Base-by-base conservation (phyloP, 164 flowering plant species). In the Magnolia sinica region DNA sequence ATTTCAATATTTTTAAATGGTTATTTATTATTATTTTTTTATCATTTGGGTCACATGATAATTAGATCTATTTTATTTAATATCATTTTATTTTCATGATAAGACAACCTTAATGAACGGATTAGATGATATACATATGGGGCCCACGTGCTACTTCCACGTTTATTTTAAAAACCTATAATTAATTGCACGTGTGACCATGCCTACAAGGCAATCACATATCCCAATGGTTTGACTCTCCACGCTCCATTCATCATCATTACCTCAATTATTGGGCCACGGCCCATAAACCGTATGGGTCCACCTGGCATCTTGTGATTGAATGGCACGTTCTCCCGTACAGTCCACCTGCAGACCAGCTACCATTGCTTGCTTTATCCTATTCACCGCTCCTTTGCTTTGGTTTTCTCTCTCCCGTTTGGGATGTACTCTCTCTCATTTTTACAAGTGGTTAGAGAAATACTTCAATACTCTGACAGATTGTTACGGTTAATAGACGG, bases 231-330 rank as follows among this genome's bases (percentile, higher is more conserved):
- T 79, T 77, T 74, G 80, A 79, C 82, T 72, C 73, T 63, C 71
- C 45, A 37, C 45, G 45, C 45, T 64, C 24, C 29, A 51, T 68
- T 50, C 16, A 67, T 50, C 73, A 82, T 79, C 79, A 79, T 79
- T 79, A 31, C 80, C 45, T 68, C 84, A 79, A 82, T 79, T 66
- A 82, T 79, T 82, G 74, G 65, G 10, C 66, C 52, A 76, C 64
- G 66, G 73, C 71, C 78, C 70, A 76, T 20, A 37, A 0, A 61
- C 74, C 74, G 27, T 13, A 20, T 22, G 13, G 65, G 29, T 31
- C 52, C 31, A 67, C 29, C 55, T 65, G 72, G 52, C 73, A 31
- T 20, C 65, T 18, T 69, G 68, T 74, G 20, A 73, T 73, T 68
- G 50, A 69, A n/a, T 8, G 27, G 18, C 51, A 50, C 19, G 4